phyloP scores from a whole-genome alignment of 108 stramenopile genomes.

The Nitzschia palea region DNA sequence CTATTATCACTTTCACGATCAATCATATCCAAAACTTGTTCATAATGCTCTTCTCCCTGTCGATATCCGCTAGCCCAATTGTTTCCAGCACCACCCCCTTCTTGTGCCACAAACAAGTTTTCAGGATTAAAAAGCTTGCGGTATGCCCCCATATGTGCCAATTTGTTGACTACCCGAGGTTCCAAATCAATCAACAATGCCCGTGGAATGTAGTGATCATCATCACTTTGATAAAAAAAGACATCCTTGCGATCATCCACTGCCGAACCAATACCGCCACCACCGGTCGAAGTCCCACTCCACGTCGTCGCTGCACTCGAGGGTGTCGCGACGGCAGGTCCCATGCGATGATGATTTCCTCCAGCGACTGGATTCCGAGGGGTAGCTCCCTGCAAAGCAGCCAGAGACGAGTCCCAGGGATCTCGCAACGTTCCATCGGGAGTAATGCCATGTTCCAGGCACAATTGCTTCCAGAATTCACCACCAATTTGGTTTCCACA shows the following conservation, averaged over 20 bases:
- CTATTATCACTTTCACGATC: constrained; percentile 97
- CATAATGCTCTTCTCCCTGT: constrained; percentile 92
- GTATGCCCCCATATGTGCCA: constrained; percentile 68
- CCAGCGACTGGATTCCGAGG: neutral
- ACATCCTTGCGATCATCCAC: constrained; percentile 98
- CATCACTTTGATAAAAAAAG: constrained; percentile 97
- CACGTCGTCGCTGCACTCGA: constrained; percentile 1
- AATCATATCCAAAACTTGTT: constrained; percentile 98
- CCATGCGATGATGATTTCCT: neutral
- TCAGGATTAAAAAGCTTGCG: constrained; percentile 95
- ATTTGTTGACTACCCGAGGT: constrained; percentile 95
- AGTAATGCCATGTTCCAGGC: constrained; percentile 96
- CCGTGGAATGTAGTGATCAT: constrained; percentile 93
- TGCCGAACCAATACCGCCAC: constrained; percentile 6
- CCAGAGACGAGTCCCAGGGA: constrained; percentile 21
- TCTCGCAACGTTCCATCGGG: constrained; percentile 91
- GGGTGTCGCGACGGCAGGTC: neutral
- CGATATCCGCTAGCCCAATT: constrained; percentile 96
- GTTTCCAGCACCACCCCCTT: constrained; percentile 99
- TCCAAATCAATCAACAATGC: constrained; percentile 97
- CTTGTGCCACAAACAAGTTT: constrained; percentile 93
- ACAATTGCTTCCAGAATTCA: constrained; percentile 99
- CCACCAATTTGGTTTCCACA: constrained; percentile 99
- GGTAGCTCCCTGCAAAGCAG: neutral
- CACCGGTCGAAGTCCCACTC: neutral